Conservation (phyloP, 805 yeast genomes). For the Torulaspora quercuum region DNA sequence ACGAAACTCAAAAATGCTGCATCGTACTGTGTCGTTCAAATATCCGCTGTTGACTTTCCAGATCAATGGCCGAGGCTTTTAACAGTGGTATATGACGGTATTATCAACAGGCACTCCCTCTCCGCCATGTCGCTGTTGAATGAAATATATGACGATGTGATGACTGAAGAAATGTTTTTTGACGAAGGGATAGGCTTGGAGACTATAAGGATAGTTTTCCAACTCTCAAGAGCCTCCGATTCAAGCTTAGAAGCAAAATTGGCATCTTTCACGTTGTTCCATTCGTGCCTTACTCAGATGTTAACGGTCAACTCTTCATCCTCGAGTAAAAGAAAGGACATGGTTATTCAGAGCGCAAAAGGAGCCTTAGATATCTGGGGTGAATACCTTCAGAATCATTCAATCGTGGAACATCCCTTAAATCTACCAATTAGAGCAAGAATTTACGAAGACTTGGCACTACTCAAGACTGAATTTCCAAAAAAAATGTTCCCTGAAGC, state of each 20-base stretch:
- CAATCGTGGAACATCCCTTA: constrained; percentile 6
- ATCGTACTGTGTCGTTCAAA: constrained; percentile 74
- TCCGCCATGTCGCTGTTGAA: constrained; percentile 60
- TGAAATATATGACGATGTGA: constrained; percentile 81
- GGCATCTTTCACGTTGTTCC: constrained; percentile 50
- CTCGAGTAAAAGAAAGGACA: constrained; percentile 18
- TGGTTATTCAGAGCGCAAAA: constrained; percentile 21
- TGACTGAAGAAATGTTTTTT: constrained; percentile 84
- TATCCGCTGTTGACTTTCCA: constrained; percentile 87
- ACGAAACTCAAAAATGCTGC: constrained; percentile 63
- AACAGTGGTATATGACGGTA: constrained; percentile 43
- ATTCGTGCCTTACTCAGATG: constrained; percentile 51
- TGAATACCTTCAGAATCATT: constrained; percentile 10
- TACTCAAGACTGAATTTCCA: constrained; percentile 27
- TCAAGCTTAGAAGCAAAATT: constrained; percentile 41
- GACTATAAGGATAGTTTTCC: constrained; percentile 49
- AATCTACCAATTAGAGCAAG: constrained; percentile 16
- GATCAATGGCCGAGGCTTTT: constrained; percentile 90
- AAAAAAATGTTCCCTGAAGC: constrained; percentile 20
- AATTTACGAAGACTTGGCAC: constrained; percentile 25
- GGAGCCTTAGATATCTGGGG: constrained; percentile 18
- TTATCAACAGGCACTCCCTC: constrained; percentile 35
- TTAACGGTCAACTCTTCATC: constrained; percentile 32
- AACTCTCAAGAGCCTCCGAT: constrained; percentile 36
- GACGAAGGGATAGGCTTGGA: constrained; percentile 62